phyloP scores from a whole-genome alignment of 202 grass and related monocot genomes.

The Panicum virgatum region DNA sequence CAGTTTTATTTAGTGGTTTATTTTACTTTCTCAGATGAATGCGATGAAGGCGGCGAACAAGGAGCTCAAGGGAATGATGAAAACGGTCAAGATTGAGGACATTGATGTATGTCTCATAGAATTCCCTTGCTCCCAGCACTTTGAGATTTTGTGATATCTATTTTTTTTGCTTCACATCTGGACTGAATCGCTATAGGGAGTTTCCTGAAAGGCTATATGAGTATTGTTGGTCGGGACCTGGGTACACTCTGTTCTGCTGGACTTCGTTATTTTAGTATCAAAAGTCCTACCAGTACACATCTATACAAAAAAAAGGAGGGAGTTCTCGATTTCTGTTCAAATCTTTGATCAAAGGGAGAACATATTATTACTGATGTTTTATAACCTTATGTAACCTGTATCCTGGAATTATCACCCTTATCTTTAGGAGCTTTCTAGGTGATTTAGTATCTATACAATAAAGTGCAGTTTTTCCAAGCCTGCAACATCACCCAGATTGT shows the following conservation, averaged over 20 bases:
- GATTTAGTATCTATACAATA: neutral
- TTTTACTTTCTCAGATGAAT: conserved; percentile 55
- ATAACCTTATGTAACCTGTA: neutral
- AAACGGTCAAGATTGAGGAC: conserved; percentile 81
- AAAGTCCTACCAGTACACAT: neutral
- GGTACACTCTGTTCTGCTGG: too few relatives aligned
- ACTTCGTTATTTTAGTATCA: conserved; percentile 9
- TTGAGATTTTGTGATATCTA: neutral
- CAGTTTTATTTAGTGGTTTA: neutral
- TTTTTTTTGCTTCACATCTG: neutral
- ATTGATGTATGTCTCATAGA: conserved; percentile 63
- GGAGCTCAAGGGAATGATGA: conserved; percentile 91
- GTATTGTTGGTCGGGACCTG: neutral
- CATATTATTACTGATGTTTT: neutral
- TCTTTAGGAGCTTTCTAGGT: neutral
- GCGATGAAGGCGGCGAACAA: conserved; percentile 84
- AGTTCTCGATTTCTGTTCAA: neutral
- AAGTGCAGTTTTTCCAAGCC: neutral
- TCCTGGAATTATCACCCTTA: neutral
- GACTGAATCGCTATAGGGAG: neutral
- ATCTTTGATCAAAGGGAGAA: neutral
- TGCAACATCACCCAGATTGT: neutral
- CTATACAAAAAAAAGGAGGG: neutral
- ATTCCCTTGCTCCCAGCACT: neutral
- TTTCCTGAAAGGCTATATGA: neutral